These are phyloP conservation scores for Backusella macrospora DNA, from an alignment of 192 early-diverging fungal genomes.

Conservation along the genomic window DNA sequence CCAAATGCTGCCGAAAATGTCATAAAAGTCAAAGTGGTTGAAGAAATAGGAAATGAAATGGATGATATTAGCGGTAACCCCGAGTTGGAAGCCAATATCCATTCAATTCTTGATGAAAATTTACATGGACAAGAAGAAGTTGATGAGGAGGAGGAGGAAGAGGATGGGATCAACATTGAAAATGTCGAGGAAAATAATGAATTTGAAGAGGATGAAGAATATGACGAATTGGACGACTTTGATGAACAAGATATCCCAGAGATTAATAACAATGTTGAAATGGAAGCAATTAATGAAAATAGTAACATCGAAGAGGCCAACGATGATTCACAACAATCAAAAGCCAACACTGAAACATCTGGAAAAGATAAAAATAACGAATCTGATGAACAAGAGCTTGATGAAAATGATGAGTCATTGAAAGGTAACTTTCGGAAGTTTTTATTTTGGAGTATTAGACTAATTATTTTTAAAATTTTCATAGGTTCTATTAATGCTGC, in stretches of 20 bases:
- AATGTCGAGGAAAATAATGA: too few relatives aligned
- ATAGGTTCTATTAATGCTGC: not conserved
- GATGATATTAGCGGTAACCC: not conserved
- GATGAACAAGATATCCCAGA: not conserved
- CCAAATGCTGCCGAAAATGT: not conserved
- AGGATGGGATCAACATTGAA: not conserved
- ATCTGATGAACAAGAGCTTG: not conserved
- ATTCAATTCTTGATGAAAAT: not conserved
- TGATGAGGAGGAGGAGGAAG: not conserved
- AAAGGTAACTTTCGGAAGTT: slow-evolving; percentile 11
- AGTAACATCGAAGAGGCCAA: not conserved
- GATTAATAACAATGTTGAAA: not conserved
- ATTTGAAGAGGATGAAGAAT: not conserved
- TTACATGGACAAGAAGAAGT: not conserved
- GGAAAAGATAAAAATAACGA: not conserved
- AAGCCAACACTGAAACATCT: not conserved
- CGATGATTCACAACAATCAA: not conserved
- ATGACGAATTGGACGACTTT: not conserved
- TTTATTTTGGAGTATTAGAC: not conserved
- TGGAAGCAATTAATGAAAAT: not conserved
- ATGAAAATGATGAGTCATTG: not conserved
- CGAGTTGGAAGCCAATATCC: not conserved
- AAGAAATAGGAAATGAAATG: not conserved
- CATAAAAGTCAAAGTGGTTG: not conserved
- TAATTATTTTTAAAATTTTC: not conserved